A percentile compares a stretch with the other conserved stretches of the same genome.
These are phyloP conservation scores for Nevesoporus exiguus DNA, from an alignment of 768 basidiomycete genomes.

Conservation along the genomic window DNA sequence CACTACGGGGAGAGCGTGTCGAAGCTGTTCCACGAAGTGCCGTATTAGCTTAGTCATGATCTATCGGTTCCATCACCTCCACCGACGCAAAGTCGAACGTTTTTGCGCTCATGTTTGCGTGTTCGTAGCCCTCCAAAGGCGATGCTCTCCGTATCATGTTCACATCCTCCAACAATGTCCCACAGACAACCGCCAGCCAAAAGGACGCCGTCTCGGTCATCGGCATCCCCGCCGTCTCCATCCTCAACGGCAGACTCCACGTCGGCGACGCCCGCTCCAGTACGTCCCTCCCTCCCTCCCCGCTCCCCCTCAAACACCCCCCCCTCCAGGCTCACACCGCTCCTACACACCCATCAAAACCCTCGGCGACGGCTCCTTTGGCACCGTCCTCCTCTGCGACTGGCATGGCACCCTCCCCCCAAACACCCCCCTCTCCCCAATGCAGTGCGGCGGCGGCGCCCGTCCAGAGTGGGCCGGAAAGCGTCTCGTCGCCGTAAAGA, in stretches of 20 bases:
- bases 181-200: constrained; percentile 24
- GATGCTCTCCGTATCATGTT: constrained; percentile 36
- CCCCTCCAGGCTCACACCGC: constrained; percentile 66
- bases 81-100: not conserved
- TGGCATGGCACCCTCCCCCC: constrained; percentile 96
- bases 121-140: constrained; percentile 27
- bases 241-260: constrained; percentile 63
- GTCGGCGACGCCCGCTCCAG: constrained; percentile 72
- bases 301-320: constrained; percentile 6
- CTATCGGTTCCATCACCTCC: not conserved
- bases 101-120: constrained; percentile 19
- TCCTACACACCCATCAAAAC: constrained; percentile 95
- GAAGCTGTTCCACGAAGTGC: constrained; percentile 86
- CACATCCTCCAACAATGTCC: constrained; percentile 30
- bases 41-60: constrained; percentile 51
- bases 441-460: constrained; percentile 93
- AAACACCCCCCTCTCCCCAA: constrained; percentile 86
- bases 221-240: constrained; percentile 74
- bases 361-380: constrained; percentile 97
- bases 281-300: constrained; percentile 37
- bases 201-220: constrained; percentile 54
- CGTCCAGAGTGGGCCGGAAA: constrained; percentile 93
- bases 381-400: constrained; percentile 98
- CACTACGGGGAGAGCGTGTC: constrained; percentile 97
- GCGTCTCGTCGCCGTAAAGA: constrained; percentile 92